Conservation (phyloP, 2,329 filamentous ascomycete species). For the Achaetomium macrosporum region DNA sequence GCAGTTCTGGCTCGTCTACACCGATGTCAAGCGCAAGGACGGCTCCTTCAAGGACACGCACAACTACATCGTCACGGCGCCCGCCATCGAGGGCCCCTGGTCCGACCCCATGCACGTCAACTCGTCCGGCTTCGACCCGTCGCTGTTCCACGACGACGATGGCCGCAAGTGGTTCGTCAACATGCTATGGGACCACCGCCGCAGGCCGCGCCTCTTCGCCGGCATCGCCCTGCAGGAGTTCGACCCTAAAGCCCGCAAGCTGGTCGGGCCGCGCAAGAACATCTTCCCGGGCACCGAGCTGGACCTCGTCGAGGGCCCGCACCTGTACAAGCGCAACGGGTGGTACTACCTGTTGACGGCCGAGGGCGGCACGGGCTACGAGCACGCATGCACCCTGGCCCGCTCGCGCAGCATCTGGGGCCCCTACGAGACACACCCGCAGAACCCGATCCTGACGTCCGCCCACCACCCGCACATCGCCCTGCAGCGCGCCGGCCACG, state of each 20-base stretch:
- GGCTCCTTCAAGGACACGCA: slow-evolving; percentile 59
- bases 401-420: slow-evolving; percentile 49
- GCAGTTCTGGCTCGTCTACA: slow-evolving; percentile 59
- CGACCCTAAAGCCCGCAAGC: slow-evolving; percentile 41
- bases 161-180: slow-evolving; percentile 53
- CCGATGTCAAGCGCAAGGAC: slow-evolving; percentile 62
- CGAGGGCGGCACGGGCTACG: slow-evolving; percentile 55
- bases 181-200: slow-evolving; percentile 51
- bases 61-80: slow-evolving; percentile 56
- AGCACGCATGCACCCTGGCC: slow-evolving; percentile 56
- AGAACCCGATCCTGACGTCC: slow-evolving; percentile 51
- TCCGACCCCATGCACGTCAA: slow-evolving; percentile 55
- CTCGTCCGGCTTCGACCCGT: slow-evolving; percentile 58
- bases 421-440: slow-evolving; percentile 55
- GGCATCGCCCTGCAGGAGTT: slow-evolving; percentile 56
- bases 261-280: slow-evolving; percentile 51
- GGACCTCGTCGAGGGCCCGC: slow-evolving; percentile 50
- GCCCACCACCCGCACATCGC: slow-evolving; percentile 45
- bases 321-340: slow-evolving; percentile 52
- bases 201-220: slow-evolving; percentile 43
- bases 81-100: slow-evolving; percentile 53
- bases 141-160: slow-evolving; percentile 52
- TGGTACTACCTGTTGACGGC: slow-evolving; percentile 57
- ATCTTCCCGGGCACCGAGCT: slow-evolving; percentile 52
- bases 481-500: slow-evolving; percentile 49